phyloP scores from a whole-genome alignment of 2,329 filamentous ascomycete genomes.

The Fusarium sp. region DNA sequence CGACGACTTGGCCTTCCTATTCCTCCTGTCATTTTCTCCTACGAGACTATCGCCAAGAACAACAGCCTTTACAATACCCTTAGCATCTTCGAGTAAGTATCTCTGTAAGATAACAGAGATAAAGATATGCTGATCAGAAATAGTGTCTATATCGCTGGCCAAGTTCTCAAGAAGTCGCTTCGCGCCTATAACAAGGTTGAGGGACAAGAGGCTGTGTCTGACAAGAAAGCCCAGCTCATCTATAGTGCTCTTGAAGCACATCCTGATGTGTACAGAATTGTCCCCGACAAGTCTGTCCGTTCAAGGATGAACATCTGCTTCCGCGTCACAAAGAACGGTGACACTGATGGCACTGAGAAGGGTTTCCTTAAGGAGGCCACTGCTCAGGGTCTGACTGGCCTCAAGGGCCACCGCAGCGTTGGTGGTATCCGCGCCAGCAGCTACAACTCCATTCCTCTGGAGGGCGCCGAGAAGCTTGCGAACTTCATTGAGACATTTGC shows the following conservation, averaged over 20 bases:
- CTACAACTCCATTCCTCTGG: slow-evolving; percentile 84
- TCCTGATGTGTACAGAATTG: slow-evolving; percentile 77
- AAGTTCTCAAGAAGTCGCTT: slow-evolving; percentile 83
- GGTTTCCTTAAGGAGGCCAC: slow-evolving; percentile 80
- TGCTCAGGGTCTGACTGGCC: slow-evolving; percentile 75
- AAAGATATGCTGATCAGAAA: slow-evolving; percentile 14
- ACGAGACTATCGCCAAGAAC: slow-evolving; percentile 88
- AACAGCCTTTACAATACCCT: slow-evolving; percentile 97
- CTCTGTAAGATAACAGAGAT: background rate
- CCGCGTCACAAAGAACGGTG: slow-evolving; percentile 70
- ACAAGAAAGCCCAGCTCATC: slow-evolving; percentile 79
- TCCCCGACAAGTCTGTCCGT: slow-evolving; percentile 79
- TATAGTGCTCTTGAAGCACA: slow-evolving; percentile 82
- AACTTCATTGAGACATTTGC: slow-evolving; percentile 70
- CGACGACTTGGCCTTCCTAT: slow-evolving; percentile 81
- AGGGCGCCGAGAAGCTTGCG: slow-evolving; percentile 75
- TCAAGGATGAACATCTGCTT: slow-evolving; percentile 98
- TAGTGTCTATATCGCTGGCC: slow-evolving; percentile 88
- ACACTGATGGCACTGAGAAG: slow-evolving; percentile 78
- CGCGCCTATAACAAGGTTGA: slow-evolving; percentile 74
- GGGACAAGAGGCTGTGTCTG: slow-evolving; percentile 79
- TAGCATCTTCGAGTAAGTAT: slow-evolving; percentile 82
- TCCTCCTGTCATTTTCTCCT: slow-evolving; percentile 82
- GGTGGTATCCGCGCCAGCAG: slow-evolving; percentile 79
- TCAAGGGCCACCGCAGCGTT: slow-evolving; percentile 90